These are phyloP conservation scores for Rhododendron molle DNA, from an alignment of 148 eudicot species.

Conservation along the genomic window DNA sequence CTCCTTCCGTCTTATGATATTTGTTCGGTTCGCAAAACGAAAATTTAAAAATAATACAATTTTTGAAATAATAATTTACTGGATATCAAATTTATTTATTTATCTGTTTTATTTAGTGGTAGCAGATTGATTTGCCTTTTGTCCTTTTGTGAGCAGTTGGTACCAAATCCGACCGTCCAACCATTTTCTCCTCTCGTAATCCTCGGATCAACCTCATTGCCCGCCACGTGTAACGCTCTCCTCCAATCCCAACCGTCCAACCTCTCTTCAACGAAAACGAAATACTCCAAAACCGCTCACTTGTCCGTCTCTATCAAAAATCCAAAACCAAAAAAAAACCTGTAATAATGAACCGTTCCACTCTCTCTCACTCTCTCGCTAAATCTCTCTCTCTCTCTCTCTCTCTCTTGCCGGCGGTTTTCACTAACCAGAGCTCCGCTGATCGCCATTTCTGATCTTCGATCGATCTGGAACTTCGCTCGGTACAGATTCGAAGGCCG, in stretches of 20 bases:
- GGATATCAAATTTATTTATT: too few relatives aligned
- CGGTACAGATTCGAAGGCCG: slow-evolving; percentile 3
- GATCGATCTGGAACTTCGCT: neutral
- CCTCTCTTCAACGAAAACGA: neutral
- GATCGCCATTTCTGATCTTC: slow-evolving; percentile 1
- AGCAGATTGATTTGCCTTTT: neutral
- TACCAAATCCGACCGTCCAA: slow-evolving; percentile 18
- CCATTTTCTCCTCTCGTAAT: slow-evolving; percentile 13
- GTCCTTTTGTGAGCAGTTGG: slow-evolving; percentile 1
- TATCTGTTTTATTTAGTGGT: neutral
- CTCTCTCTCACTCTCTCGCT: slow-evolving; percentile 8
- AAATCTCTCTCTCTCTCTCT: neutral
- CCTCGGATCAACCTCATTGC: slow-evolving; percentile 22
- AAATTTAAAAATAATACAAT: too few relatives aligned
- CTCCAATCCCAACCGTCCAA: slow-evolving; percentile 1
- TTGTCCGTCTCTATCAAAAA: slow-evolving; percentile 15
- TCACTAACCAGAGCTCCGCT: slow-evolving; percentile 3
- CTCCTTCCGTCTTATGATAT: too few relatives aligned
- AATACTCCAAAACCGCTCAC: slow-evolving; percentile 15
- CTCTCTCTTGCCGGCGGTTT: slow-evolving; percentile 23
- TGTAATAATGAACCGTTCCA: slow-evolving; percentile 22
- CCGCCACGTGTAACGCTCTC: slow-evolving; percentile 27
- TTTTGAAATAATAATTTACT: too few relatives aligned
- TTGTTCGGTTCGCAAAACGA: too few relatives aligned
- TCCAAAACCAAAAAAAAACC: neutral